Evolutionary conservation across 345 rosid genomes (phyloP), one percentile per base, ranked within the genome.

Genomic region (Pistacia integerrima): DNA sequence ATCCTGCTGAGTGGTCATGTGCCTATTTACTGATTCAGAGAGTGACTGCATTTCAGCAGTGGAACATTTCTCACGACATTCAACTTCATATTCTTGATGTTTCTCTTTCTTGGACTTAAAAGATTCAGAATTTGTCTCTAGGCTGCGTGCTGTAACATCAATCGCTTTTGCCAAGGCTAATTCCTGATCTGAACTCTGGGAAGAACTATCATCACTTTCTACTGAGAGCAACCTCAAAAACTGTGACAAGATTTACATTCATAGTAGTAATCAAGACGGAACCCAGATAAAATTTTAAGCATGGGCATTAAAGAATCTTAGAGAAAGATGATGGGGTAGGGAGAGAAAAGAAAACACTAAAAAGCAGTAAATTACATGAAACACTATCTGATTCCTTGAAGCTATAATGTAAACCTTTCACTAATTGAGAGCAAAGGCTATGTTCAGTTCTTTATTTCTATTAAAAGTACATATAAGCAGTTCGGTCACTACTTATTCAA

Each of bases 191-290:
- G 80, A 69, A 78, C 74, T 82, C 76, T 88, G 85, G 1, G 76
- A 67, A 81, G 92, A 80, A 78, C 72, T 73, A 30, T 84, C 94
- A 74, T 84, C 86, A 0, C 83, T 73, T 70, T 90, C 96, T 84
- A 93, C 97, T n/a, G 94, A 73, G 8, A 95, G 88, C 73, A 95
- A 80, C 85, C 98, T 92, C 85, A 89, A 70, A 77, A 87, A 93
- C 97, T 95, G 82, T 60, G 74, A 60, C 16, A 70, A 69, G 30
- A 25, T 11, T 33, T 49, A 38, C 25, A 54, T 11, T 5, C 14
- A 41, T 6, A 11, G 22, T 38, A 6, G 62, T n/a, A 70, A 69
- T 28, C 33, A 69, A 4, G 10, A 18, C 2, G 22, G 30, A 30
- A 28, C 35, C 12, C 58, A 69, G 55, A 14, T 18, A 22, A 20